Percentiles rank a stretch among this genome's conserved stretches.
Evolutionary conservation across 495 filamentous ascomycete genomes (phyloP).

Genomic region (Aspergillus leporis): DNA sequence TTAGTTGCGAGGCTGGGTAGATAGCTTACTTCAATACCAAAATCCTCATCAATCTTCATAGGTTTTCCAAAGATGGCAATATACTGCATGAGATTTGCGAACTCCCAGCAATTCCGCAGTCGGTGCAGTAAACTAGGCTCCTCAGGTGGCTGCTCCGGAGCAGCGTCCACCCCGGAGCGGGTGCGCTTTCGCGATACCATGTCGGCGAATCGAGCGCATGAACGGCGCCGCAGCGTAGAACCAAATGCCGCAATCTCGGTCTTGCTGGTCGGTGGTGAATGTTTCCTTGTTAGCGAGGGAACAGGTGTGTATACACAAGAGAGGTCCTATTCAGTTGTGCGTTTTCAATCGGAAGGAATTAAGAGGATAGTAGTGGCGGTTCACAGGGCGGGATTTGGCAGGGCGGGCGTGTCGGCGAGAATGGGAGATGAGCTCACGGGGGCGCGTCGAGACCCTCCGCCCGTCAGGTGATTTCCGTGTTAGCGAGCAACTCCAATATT

Average conservation of each 20-base stretch:
- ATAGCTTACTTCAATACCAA: slow-evolving; percentile 77
- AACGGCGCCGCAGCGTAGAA: slow-evolving; percentile 27
- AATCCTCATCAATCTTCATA: slow-evolving; percentile 82
- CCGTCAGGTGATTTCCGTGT: slow-evolving; percentile 34
- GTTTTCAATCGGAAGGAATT: neutral
- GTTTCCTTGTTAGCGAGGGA: slow-evolving; percentile 5
- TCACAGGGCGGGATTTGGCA: neutral
- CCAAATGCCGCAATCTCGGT: slow-evolving; percentile 12
- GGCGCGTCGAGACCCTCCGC: slow-evolving; percentile 37
- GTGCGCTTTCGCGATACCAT: slow-evolving; percentile 69
- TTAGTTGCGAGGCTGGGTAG: neutral
- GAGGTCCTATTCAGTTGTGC: too few relatives aligned
- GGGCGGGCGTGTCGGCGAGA: slow-evolving; percentile 27
- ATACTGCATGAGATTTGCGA: slow-evolving; percentile 92
- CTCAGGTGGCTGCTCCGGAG: slow-evolving; percentile 44
- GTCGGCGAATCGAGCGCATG: slow-evolving; percentile 36
- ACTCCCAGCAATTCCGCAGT: slow-evolving; percentile 90
- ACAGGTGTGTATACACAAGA: neutral
- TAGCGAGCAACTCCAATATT: slow-evolving; percentile 16
- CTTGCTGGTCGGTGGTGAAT: neutral
- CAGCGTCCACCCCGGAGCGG: slow-evolving; percentile 63
- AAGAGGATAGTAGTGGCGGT: neutral
- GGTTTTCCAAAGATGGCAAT: slow-evolving; percentile 84
- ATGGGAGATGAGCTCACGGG: slow-evolving; percentile 37
- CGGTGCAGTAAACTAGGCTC: slow-evolving; percentile 59